Conservation (phyloP, 2,329 filamentous ascomycete genomes). For the Ascochyta koolunga region DNA sequence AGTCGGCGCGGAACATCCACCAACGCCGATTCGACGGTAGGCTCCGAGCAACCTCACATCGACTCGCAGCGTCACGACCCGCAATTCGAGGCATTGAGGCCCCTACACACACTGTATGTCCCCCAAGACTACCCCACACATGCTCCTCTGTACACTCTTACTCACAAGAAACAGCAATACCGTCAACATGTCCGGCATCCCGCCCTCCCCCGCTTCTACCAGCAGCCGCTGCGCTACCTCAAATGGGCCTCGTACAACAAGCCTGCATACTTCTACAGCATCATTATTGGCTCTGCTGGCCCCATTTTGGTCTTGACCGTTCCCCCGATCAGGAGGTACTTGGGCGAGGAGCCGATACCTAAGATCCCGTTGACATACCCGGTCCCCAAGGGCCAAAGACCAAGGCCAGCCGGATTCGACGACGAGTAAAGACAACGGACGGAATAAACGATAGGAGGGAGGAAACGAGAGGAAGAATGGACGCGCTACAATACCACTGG, state of each 20-base stretch:
- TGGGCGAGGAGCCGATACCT: conserved; percentile 75
- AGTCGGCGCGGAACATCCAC: conserved; percentile 16
- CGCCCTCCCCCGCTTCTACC: conserved; percentile 73
- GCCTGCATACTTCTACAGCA: conserved; percentile 89
- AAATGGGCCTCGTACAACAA: conserved; percentile 87
- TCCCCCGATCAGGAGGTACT: conserved; percentile 71
- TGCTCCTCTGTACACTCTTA: neutral
- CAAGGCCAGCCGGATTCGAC: conserved; percentile 55
- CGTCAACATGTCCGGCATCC: conserved; percentile 60
- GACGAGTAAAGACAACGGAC: conserved; percentile 38
- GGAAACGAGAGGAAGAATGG: neutral
- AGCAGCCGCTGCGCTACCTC: conserved; percentile 79
- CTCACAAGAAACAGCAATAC: conserved; percentile 1
- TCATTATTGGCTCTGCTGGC: conserved; percentile 73
- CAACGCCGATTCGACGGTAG: conserved; percentile 5
- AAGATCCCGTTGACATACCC: conserved; percentile 88
- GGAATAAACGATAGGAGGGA: neutral
- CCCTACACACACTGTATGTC: conserved; percentile 12
- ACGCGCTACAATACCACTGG: conserved; percentile 3
- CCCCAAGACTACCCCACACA: neutral
- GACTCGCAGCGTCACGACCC: conserved; percentile 12
- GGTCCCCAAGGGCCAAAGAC: conserved; percentile 57
- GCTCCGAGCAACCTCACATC: conserved; percentile 15
- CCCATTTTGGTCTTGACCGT: conserved; percentile 73
- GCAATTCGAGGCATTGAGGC: conserved; percentile 29